Evolutionary conservation across 1,284 basidiomycete species (phyloP).

Genomic region (Sphagnurus paluster): DNA sequence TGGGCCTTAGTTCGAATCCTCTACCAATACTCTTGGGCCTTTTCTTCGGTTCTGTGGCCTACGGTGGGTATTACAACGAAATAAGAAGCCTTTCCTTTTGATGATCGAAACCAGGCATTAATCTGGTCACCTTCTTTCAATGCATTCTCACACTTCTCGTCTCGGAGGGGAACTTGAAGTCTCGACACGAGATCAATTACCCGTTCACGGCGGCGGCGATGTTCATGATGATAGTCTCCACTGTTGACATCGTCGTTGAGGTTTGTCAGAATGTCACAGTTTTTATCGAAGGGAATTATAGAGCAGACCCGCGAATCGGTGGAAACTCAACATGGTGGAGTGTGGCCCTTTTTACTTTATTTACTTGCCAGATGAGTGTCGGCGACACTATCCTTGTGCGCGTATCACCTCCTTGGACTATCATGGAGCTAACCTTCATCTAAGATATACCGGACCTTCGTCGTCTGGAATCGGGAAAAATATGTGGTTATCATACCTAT

Average conservation of each 20-base stretch:
- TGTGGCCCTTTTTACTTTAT: conserved; percentile 1
- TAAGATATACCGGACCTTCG: conserved; percentile 9
- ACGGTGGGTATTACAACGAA: background rate
- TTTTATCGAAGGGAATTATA: conserved; percentile 1
- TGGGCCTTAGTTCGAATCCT: too few relatives aligned
- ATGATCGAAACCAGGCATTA: background rate
- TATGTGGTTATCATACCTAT: background rate
- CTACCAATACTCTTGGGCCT: background rate
- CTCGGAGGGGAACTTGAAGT: conserved; percentile 1
- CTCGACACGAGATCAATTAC: conserved; percentile 1
- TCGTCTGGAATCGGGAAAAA: conserved; percentile 2
- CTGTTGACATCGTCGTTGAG: conserved; percentile 4
- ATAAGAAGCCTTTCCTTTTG: background rate
- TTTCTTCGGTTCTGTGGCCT: background rate
- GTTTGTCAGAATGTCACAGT: conserved; percentile 1
- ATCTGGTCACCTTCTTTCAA: background rate
- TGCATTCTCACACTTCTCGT: conserved; percentile 5
- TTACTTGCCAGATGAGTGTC: conserved; percentile 5
- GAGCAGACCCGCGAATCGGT: background rate
- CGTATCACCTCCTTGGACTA: background rate
- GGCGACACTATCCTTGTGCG: conserved; percentile 12
- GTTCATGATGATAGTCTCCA: conserved; percentile 3
- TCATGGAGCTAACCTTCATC: background rate
- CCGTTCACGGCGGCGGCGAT: conserved; percentile 5
- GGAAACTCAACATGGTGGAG: conserved; percentile 6